Base-by-base conservation (phyloP, 495 filamentous ascomycete genomes). In the Friedmanniomyces simplex region DNA sequence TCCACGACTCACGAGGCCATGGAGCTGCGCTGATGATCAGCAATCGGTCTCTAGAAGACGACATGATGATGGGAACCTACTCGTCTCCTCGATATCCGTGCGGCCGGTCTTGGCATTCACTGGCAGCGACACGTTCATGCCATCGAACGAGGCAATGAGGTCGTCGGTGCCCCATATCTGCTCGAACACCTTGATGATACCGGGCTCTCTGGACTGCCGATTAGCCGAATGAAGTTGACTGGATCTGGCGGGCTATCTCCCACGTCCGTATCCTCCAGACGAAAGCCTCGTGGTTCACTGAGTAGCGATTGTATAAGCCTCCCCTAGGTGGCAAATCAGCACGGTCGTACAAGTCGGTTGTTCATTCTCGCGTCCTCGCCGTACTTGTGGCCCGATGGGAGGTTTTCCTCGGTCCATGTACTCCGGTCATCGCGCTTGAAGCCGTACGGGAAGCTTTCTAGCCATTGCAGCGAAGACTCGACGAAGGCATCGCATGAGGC, bases 231-330 rank as follows among this genome's bases (percentile, higher is more conserved):
- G n/a, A n/a, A n/a, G n/a, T n/a, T n/a, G n/a, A n/a, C n/a, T n/a
- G n/a, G n/a, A n/a, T n/a, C n/a, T n/a, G n/a, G n/a, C n/a, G n/a
- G n/a, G n/a, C n/a, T n/a, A n/a, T 11, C 2, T 18, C 20, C 12
- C 24, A 51, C 46, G 57, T 71, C 28, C 72, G 63, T 1, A 74
- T 74, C 6, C 76, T 71, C 74, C 74, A 77, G 60, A 75, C 70
- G 62, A 75, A 75, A 26, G 70, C 72, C 53, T 77, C 74, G 52
- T 76, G 74, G 2, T 62, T 62, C 2, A 72, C 68, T 0, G 60
- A 61, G 52, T 76, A 76, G 16, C 55, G 55, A 26, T 58, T 58
- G 47, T 58, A 58, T 26, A 58, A 46, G 2, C 55, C 55, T 7
- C 69, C 69, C 61, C 73, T 75, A 25, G 18, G 41, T 43, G 41